Percentiles rank a stretch among this genome's conserved stretches.
Evolutionary conservation across 176 grass and related monocot species (phyloP).

Genomic region (Areca catechu): DNA sequence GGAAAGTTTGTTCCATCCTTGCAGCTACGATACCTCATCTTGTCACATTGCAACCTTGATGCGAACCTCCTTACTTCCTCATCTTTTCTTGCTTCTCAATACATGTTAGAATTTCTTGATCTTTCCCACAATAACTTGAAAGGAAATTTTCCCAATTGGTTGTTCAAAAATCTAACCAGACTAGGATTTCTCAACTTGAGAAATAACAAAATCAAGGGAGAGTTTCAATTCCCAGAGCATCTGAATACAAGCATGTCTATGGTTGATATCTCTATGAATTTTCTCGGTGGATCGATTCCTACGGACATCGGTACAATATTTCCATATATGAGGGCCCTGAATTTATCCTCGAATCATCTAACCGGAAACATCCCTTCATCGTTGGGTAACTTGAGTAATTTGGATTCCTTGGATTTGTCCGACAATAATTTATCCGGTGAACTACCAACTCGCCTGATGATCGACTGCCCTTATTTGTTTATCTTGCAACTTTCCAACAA

Average conservation of each 20-base stretch:
- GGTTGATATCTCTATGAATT: neutral
- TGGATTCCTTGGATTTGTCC: slow-evolving; percentile 2
- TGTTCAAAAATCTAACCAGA: slow-evolving; percentile 17
- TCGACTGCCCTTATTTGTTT: neutral
- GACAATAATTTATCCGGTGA: slow-evolving; percentile 20
- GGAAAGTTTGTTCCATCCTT: slow-evolving; percentile 16
- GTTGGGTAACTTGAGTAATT: neutral
- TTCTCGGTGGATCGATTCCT: neutral
- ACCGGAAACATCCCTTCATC: slow-evolving; percentile 15
- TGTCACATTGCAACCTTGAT: slow-evolving; percentile 26
- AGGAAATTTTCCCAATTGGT: slow-evolving; percentile 21
- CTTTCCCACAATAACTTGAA: no score
- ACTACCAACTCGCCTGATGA: slow-evolving; percentile 6
- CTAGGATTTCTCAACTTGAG: slow-evolving; percentile 1
- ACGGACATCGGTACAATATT: slow-evolving; percentile 15
- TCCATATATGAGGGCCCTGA: neutral
- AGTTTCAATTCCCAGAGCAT: neutral
- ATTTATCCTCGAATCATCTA: slow-evolving; percentile 18
- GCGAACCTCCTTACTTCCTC: slow-evolving; percentile 1
- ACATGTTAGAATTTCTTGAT: slow-evolving; percentile 8
- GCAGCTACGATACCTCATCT: slow-evolving; percentile 8
- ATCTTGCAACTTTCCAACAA: no score
- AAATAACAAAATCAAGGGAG: slow-evolving; percentile 21
- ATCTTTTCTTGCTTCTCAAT: slow-evolving; percentile 18
- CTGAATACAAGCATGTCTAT: neutral